Evolutionary conservation across 768 basidiomycete genomes (phyloP).

Genomic region (Leccinum variicolor): DNA sequence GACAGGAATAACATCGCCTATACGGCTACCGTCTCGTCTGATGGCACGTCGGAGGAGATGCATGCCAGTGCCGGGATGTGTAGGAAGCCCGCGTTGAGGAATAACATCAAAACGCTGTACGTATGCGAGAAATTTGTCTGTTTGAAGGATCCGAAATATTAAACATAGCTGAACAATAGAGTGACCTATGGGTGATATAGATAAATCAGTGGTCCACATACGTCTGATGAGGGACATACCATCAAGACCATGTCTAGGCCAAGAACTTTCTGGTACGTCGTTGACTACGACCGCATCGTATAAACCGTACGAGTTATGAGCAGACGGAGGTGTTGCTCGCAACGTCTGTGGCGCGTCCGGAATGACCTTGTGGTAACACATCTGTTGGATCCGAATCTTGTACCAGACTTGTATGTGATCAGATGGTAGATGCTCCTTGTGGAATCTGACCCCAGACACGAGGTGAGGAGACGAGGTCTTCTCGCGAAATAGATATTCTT

Average conservation of each 20-base stretch:
- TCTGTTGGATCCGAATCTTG: background rate
- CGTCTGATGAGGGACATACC: background rate
- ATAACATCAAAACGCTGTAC: background rate
- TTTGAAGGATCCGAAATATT: background rate
- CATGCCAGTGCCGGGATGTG: background rate
- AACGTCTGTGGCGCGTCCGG: background rate
- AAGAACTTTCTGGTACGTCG: background rate
- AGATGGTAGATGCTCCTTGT: background rate
- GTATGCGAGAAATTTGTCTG: background rate
- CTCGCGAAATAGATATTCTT: too few species aligned
- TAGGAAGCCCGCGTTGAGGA: background rate
- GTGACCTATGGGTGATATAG: background rate
- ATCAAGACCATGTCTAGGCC: background rate
- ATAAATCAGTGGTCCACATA: background rate
- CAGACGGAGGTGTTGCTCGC: background rate
- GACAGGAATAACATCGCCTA: background rate
- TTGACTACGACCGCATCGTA: background rate
- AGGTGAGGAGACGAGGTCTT: too few species aligned
- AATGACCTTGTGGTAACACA: background rate
- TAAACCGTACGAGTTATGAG: background rate
- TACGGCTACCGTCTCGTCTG: background rate
- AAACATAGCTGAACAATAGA: background rate
- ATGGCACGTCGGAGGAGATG: background rate
- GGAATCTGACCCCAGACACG: background rate
- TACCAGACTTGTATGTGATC: background rate